Conservation (phyloP, 805 yeast species). For the Saccharomycopsis malanga region DNA sequence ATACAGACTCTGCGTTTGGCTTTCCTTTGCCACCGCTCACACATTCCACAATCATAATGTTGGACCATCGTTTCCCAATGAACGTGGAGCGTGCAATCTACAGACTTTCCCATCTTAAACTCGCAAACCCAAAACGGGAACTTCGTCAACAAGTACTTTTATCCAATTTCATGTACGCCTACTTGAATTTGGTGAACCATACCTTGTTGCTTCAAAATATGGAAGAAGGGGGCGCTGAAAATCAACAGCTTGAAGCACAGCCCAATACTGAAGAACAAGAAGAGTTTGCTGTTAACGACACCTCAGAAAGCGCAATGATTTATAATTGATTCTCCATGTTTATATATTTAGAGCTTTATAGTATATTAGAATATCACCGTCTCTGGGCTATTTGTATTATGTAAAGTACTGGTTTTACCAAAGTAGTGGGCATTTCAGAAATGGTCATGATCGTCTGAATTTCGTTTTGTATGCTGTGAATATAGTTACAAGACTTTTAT, state of each 20-base stretch:
- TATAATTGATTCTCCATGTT: too few species aligned
- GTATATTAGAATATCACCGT: too few species aligned
- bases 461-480: too few species aligned
- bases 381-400: too few species aligned
- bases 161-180: slow-evolving; percentile 96
- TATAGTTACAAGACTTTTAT: too few species aligned
- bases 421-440: too few species aligned
- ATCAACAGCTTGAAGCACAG: slow-evolving; percentile 7
- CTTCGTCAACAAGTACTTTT: slow-evolving; percentile 85
- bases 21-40: slow-evolving; percentile 81
- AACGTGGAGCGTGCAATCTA: slow-evolving; percentile 96
- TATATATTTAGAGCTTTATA: too few species aligned
- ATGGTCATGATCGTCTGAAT: too few species aligned
- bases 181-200: slow-evolving; percentile 89
- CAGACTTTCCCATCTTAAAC: slow-evolving; percentile 82
- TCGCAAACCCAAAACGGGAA: slow-evolving; percentile 91
- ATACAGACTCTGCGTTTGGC: slow-evolving; percentile 79
- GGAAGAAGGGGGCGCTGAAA: slow-evolving; percentile 28
- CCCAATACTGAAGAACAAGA: slow-evolving; percentile 9
- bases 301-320: slow-evolving; percentile 2
- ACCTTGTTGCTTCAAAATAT: slow-evolving; percentile 69
- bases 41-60: slow-evolving; percentile 68
- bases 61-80: slow-evolving; percentile 81
- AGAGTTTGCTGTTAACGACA: slow-evolving; percentile 10
- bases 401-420: too few species aligned